Conservation (phyloP, 2,329 filamentous ascomycete genomes). For the Blastomyces parvus region DNA sequence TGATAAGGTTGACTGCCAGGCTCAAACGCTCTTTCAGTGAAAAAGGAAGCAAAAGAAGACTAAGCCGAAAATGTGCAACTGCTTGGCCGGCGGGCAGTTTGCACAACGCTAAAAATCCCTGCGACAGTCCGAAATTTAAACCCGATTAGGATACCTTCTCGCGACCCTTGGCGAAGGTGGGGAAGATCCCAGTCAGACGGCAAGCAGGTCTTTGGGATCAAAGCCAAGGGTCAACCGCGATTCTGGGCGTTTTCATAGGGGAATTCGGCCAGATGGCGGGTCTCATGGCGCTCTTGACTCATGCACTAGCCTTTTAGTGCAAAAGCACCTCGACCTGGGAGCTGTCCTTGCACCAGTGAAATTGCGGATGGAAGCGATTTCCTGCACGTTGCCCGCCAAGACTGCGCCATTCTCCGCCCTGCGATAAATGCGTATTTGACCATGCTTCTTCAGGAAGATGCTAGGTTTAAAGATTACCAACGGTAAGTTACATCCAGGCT, state of each 20-base stretch:
- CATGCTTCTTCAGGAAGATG: conserved; percentile 6
- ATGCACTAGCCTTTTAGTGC: not conserved
- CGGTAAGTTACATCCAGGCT: not conserved
- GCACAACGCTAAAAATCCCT: not conserved
- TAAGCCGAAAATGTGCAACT: not conserved
- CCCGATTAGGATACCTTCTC: not conserved
- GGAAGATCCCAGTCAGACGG: conserved; percentile 4
- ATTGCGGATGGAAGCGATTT: conserved; percentile 5
- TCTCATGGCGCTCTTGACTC: not conserved
- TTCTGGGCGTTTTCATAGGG: conserved; percentile 1
- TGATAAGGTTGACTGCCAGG: conserved; percentile 8
- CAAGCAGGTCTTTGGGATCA: not conserved
- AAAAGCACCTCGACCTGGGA: not conserved
- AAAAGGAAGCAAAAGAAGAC: not conserved
- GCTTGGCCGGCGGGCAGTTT: not conserved
- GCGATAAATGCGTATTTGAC: not conserved
- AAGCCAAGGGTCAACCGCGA: conserved; percentile 4
- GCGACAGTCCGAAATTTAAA: not conserved
- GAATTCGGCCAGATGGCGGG: not conserved
- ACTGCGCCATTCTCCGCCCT: not conserved
- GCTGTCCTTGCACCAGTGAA: not conserved
- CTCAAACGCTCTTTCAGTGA: not conserved
- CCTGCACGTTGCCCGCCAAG: not conserved
- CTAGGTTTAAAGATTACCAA: not conserved
- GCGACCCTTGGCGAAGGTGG: not conserved